Conservation (phyloP, 2,329 filamentous ascomycete species). For the Stagonosporopsis tanaceti region DNA sequence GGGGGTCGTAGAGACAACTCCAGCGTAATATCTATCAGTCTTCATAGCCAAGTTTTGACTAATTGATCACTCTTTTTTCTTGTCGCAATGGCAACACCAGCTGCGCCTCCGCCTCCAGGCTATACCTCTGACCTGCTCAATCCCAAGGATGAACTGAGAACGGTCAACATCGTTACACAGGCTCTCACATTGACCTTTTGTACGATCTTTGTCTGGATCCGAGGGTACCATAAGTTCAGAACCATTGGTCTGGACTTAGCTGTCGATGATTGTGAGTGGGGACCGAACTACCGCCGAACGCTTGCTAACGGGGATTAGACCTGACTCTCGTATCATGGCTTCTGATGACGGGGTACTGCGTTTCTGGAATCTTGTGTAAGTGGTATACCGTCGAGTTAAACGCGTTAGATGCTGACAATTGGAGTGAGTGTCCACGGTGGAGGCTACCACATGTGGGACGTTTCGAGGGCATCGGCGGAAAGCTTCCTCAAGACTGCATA, state of each 20-base stretch:
- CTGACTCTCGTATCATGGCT: constrained; percentile 17
- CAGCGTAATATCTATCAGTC: neutral
- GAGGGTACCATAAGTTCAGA: constrained; percentile 17
- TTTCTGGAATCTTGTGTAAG: constrained; percentile 13
- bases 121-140: constrained; percentile 14
- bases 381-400: neutral
- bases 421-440: constrained; percentile 20
- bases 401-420: neutral
- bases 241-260: constrained; percentile 13
- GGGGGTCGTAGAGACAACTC: neutral
- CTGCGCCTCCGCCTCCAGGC: constrained; percentile 13
- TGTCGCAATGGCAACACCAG: constrained; percentile 11
- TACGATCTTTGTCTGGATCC: constrained; percentile 19
- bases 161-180: constrained; percentile 23
- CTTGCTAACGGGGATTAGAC: constrained; percentile 4
- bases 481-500: constrained; percentile 17
- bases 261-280: constrained; percentile 22
- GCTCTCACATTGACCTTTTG: constrained; percentile 16
- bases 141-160: constrained; percentile 19
- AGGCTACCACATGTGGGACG: constrained; percentile 24
- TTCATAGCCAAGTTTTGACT: too few relatives aligned
- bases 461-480: constrained; percentile 4
- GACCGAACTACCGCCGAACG: neutral
- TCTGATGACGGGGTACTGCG: constrained; percentile 20
- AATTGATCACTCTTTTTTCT: neutral